Percentiles rank a stretch among this genome's conserved stretches.
These are phyloP conservation scores for Blastobotrys proliferans DNA, from an alignment of 1,139 yeast species.

Conservation along the genomic window DNA sequence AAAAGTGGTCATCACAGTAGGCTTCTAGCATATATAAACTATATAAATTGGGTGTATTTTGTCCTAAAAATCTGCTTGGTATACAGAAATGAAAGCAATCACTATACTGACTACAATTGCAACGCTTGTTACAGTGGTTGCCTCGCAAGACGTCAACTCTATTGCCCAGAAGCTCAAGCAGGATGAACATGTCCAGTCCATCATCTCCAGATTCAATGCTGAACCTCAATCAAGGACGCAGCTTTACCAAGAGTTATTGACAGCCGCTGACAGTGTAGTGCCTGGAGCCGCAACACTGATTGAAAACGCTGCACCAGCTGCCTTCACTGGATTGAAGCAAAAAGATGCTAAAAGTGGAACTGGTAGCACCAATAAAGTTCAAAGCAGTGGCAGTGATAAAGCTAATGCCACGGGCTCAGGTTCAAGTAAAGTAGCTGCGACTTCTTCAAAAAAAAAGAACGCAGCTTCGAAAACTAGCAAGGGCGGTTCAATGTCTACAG, in stretches of 20 bases:
- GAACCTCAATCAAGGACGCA: slow-evolving; percentile 17
- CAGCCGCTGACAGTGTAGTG: slow-evolving; percentile 21
- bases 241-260: slow-evolving; percentile 18
- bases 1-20: no score
- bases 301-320: slow-evolving; percentile 16
- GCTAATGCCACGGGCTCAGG: background rate
- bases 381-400: background rate
- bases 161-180: slow-evolving; percentile 15
- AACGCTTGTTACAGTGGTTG: background rate
- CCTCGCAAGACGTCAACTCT: background rate
- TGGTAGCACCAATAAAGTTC: background rate
- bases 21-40: no score
- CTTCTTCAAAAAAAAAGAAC: slow-evolving; percentile 1
- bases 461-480: no score
- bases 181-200: slow-evolving; percentile 16
- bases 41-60: no score
- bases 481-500: no score
- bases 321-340: background rate
- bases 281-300: slow-evolving; percentile 23
- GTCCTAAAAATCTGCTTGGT: no score
- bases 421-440: background rate
- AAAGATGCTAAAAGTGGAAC: background rate
- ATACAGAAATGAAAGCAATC: slow-evolving; percentile 1
- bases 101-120: background rate
- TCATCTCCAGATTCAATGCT: slow-evolving; percentile 20